A percentile compares a stretch with the other conserved stretches of the same genome.
Conservation (phyloP, 176 grass and related monocot species). For the Rhipidocladum racemiflorum region DNA sequence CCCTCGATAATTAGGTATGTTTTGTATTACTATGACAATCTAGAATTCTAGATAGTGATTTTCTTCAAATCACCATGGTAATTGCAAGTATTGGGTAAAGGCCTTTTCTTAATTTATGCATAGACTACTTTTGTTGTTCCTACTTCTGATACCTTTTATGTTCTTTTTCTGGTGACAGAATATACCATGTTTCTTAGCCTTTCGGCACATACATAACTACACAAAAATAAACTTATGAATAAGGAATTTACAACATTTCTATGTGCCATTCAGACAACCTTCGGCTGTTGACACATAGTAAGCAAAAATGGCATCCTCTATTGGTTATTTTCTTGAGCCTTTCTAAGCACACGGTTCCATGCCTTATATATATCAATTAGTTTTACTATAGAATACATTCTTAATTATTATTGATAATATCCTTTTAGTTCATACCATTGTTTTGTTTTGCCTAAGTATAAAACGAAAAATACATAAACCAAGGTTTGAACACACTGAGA, state of each 20-base stretch:
- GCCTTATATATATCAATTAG: no score
- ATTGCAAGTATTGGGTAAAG: background rate
- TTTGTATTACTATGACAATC: background rate
- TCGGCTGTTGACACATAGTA: no score
- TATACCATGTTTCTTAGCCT: background rate
- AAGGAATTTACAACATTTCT: background rate
- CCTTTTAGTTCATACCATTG: no score
- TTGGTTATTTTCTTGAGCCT: no score
- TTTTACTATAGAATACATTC: no score
- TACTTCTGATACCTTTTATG: background rate
- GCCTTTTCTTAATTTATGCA: background rate
- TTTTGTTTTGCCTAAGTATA: no score
- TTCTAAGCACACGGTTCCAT: no score
- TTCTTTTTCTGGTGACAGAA: background rate
- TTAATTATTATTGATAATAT: no score
- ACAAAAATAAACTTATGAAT: background rate
- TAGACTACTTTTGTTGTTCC: background rate
- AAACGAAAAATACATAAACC: no score
- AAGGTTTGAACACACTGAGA: no score
- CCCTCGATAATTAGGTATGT: slow-evolving; percentile 64
- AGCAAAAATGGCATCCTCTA: no score
- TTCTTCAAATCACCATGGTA: no score
- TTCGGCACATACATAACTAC: background rate
- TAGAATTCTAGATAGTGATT: background rate
- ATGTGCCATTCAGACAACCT: background rate